Conservation (phyloP, 1,284 basidiomycete genomes). For the Xerocomus nothofagi region DNA sequence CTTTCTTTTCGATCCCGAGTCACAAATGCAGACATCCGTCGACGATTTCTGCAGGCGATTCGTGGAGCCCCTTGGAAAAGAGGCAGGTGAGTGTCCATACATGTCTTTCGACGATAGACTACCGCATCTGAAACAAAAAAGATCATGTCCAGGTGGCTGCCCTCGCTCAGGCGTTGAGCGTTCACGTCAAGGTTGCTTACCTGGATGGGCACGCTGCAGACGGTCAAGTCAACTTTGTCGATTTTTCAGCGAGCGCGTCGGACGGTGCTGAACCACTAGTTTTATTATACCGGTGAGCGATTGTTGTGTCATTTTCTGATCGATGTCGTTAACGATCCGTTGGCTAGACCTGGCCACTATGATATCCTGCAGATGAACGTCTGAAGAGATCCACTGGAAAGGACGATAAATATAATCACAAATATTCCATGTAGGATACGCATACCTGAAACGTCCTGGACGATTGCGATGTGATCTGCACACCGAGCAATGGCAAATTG, state of each 20-base stretch:
- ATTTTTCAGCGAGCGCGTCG: slow-evolving; percentile 53
- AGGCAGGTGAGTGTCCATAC: slow-evolving; percentile 59
- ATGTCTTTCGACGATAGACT: background rate
- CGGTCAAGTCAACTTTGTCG: slow-evolving; percentile 66
- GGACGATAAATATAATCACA: background rate
- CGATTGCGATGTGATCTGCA: background rate
- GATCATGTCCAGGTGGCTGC: slow-evolving; percentile 87
- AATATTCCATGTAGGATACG: slow-evolving; percentile 15
- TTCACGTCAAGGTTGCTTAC: slow-evolving; percentile 79
- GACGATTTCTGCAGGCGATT: slow-evolving; percentile 73
- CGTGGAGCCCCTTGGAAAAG: slow-evolving; percentile 80
- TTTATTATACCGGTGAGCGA: slow-evolving; percentile 72
- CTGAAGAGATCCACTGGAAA: slow-evolving; percentile 2
- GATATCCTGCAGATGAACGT: slow-evolving; percentile 53
- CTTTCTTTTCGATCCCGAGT: slow-evolving; percentile 77
- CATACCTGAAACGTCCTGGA: slow-evolving; percentile 3
- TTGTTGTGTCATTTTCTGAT: background rate
- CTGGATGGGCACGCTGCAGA: slow-evolving; percentile 58
- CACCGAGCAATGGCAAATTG: background rate
- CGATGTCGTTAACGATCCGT: slow-evolving; percentile 5
- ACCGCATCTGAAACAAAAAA: slow-evolving; percentile 26
- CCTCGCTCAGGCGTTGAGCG: slow-evolving; percentile 64
- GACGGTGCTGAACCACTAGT: slow-evolving; percentile 47
- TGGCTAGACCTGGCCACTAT: slow-evolving; percentile 69
- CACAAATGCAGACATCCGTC: slow-evolving; percentile 48